Evolutionary conservation across 257 asterid genomes (phyloP).

Genomic region (Fraxinus quadrangulata): DNA sequence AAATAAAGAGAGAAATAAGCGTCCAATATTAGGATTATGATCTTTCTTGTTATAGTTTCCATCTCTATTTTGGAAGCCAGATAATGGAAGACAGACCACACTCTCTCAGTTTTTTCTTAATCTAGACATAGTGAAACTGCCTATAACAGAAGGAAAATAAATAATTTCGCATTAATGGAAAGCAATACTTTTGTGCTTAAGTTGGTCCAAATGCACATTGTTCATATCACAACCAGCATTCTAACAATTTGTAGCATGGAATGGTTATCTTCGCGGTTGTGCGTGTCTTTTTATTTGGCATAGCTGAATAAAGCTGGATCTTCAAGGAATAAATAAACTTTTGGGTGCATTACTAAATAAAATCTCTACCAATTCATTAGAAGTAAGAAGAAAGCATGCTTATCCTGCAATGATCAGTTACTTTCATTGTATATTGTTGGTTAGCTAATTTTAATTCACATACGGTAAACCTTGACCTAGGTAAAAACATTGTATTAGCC

Average conservation of each 20-base stretch:
- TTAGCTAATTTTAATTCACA: slow-evolving; percentile 1
- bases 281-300: slow-evolving; percentile 6
- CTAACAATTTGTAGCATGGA: slow-evolving; percentile 5
- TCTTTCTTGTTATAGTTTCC: not conserved
- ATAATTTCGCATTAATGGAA: not conserved
- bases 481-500: not conserved
- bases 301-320: slow-evolving; percentile 6
- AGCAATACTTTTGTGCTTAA: not conserved
- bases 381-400: slow-evolving; percentile 2
- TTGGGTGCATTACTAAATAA: slow-evolving; percentile 3
- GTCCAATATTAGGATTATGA: not conserved
- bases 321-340: slow-evolving; percentile 12
- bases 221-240: slow-evolving; percentile 6
- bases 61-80: not conserved
- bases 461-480: slow-evolving; percentile 1
- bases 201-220: not conserved
- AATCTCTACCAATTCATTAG: slow-evolving; percentile 2
- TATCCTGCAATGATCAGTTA: slow-evolving; percentile 9
- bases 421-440: not conserved
- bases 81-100: not conserved
- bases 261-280: slow-evolving; percentile 5
- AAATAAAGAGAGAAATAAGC: not conserved
- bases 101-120: not conserved
- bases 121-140: not conserved
- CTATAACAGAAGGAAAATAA: not conserved